Percentiles rank a stretch among this genome's conserved stretches.
Conservation (phyloP, 208 protist genomes). For the Naegleria gruberi region DNA sequence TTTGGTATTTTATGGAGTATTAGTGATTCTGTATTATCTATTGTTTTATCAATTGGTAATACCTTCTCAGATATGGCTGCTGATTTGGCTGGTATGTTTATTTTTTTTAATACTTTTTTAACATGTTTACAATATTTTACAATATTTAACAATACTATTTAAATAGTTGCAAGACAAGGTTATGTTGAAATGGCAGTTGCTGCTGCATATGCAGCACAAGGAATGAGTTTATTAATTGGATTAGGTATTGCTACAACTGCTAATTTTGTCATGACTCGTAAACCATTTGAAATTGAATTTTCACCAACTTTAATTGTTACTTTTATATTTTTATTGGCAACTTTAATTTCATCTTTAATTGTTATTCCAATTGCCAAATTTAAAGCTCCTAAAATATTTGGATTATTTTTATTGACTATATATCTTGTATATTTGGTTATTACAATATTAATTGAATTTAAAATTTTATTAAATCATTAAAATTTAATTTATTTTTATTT, state of each 20-base stretch:
- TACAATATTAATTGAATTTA: neutral
- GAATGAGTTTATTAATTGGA: neutral
- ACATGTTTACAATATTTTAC: no score
- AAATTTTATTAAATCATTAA: slow-evolving; percentile 4
- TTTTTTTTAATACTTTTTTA: no score
- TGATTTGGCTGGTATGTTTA: neutral
- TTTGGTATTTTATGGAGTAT: slow-evolving; percentile 28
- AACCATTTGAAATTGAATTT: neutral
- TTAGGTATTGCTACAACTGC: neutral
- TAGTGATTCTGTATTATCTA: slow-evolving; percentile 21
- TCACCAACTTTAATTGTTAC: neutral
- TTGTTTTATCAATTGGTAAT: slow-evolving; percentile 33
- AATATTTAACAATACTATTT: no score
- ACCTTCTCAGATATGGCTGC: slow-evolving; percentile 15
- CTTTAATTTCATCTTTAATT: neutral
- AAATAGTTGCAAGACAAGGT: neutral
- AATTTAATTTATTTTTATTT: no score
- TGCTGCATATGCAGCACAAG: neutral
- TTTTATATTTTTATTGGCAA: neutral
- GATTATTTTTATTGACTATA: neutral
- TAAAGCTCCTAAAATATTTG: neutral
- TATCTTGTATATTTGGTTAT: neutral
- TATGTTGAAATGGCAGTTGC: slow-evolving; percentile 16
- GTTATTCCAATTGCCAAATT: neutral
- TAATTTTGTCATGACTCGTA: neutral